Base-by-base conservation (phyloP, 2,329 filamentous ascomycete species). In the Colletotrichum musae region DNA sequence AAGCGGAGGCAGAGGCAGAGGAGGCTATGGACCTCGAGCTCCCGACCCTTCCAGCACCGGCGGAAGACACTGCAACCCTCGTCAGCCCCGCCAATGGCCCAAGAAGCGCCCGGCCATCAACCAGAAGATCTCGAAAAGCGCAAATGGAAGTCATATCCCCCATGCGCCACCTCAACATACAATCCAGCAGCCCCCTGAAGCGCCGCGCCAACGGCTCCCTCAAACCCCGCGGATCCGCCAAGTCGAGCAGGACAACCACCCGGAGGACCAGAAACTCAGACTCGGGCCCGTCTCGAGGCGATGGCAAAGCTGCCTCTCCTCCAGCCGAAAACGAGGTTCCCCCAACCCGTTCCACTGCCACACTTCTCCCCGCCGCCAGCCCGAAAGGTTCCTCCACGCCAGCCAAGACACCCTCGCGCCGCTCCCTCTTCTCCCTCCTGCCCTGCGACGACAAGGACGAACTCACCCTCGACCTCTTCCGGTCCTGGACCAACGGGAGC, bases 351-450 rank as follows among this genome's bases (percentile, higher is more conserved):
- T 18, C 52, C 12, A 64, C 26, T 36, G 45, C 64, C 13, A 12
- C 52, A 28, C 32, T 10, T 6, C 6, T 10, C 32, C 3, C 6
- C 32, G 9, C 32, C 32, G 9, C 32, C 32, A 36, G 32, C 32
- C 7, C 32, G 32, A 36, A 10, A 36, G 7, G 36, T 10, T 65
- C 48, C 10, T 52, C 41, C 36, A 48, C 28, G 2, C 26, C 21
- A 50, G 10, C 56, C 5, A 53, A 48, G 2, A 51, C 39, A 15
- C 60, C 79, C 1, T 79, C 77, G 54, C 76, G 75, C 28, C 77
- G 74, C 65, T 80, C 82, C 53, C 77, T 86, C 58, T 76, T 84
- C 52, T 85, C 84, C 26, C 79, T 86, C 65, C 73, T 84, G 12
- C 79, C 82, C 6, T 79, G 81, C 72, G 77, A 77, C 72, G 77